Conservation (phyloP, 108 stramenopile species). For the Parmales sp. region DNA sequence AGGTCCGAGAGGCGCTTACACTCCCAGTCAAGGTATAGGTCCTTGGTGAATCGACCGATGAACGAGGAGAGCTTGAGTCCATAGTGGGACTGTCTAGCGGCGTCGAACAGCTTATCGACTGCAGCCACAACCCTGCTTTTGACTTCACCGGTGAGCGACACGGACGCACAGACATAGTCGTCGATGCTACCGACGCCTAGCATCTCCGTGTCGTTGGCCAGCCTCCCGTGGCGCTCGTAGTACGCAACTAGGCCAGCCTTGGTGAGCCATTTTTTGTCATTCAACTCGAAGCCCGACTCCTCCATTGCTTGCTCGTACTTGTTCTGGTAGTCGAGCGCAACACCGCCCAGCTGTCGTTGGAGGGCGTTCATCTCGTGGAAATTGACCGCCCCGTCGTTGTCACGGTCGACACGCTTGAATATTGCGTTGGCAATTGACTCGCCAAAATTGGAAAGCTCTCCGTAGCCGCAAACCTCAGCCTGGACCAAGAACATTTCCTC, state of each 20-base stretch:
- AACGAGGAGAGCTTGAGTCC: background rate
- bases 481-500: background rate
- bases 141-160: background rate
- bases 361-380: conserved; percentile 4
- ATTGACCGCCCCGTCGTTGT: conserved; percentile 6
- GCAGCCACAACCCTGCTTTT: background rate
- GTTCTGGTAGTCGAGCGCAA: background rate
- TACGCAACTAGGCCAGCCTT: background rate
- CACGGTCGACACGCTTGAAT: conserved; percentile 5
- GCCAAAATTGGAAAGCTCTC: conserved; percentile 6
- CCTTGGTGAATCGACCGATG: conserved; percentile 4
- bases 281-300: background rate
- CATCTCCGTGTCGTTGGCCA: background rate
- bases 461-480: conserved; percentile 4
- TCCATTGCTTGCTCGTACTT: background rate
- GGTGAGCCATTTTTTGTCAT: background rate
- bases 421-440: background rate
- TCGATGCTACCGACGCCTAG: background rate
- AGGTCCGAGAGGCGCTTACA: background rate
- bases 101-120: conserved; percentile 6
- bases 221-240: conserved; percentile 4
- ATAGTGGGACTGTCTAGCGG: background rate
- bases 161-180: background rate
- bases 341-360: background rate
- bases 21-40: conserved; percentile 7